Evolutionary conservation across 2,329 filamentous ascomycete genomes (phyloP).

Genomic region (Microsporum ferrugineum): DNA sequence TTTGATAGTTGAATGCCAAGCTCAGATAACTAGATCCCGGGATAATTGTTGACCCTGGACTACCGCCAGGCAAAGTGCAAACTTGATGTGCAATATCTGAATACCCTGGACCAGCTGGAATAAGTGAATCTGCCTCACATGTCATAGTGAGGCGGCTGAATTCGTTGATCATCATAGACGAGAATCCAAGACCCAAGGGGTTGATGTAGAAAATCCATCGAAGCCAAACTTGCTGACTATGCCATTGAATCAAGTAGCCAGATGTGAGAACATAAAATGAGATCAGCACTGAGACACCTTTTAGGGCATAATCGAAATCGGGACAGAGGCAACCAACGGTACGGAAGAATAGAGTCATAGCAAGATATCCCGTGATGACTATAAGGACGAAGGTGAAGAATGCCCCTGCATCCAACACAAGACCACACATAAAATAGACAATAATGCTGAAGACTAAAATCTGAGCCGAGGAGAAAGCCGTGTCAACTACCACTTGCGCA

Average conservation of each 20-base stretch:
- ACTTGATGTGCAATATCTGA: slow-evolving; percentile 34
- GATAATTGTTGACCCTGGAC: slow-evolving; percentile 42
- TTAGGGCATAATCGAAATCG: slow-evolving; percentile 79
- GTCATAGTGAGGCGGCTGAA: slow-evolving; percentile 54
- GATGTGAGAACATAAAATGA: slow-evolving; percentile 45
- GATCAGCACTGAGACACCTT: slow-evolving; percentile 67
- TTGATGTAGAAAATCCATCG: slow-evolving; percentile 75
- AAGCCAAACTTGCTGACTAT: slow-evolving; percentile 55
- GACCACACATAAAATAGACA: slow-evolving; percentile 78
- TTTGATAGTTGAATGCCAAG: slow-evolving; percentile 46
- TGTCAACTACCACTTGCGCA: slow-evolving; percentile 68
- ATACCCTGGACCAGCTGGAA: slow-evolving; percentile 36
- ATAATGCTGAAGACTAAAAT: slow-evolving; percentile 64
- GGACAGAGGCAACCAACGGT: slow-evolving; percentile 62
- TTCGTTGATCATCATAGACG: slow-evolving; percentile 72
- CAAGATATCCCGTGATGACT: slow-evolving; percentile 63
- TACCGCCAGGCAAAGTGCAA: slow-evolving; percentile 55
- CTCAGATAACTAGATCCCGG: slow-evolving; percentile 48
- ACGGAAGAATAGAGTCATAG: slow-evolving; percentile 80
- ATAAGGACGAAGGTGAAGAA: slow-evolving; percentile 83
- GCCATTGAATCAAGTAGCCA: slow-evolving; percentile 37
- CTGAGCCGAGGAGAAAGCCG: slow-evolving; percentile 73
- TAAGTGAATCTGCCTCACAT: slow-evolving; percentile 32
- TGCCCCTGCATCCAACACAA: slow-evolving; percentile 58
- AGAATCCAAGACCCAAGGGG: slow-evolving; percentile 69